Evolutionary conservation across 169 alveolate species (phyloP).

Genomic region (Cryptosporidium ryanae): DNA sequence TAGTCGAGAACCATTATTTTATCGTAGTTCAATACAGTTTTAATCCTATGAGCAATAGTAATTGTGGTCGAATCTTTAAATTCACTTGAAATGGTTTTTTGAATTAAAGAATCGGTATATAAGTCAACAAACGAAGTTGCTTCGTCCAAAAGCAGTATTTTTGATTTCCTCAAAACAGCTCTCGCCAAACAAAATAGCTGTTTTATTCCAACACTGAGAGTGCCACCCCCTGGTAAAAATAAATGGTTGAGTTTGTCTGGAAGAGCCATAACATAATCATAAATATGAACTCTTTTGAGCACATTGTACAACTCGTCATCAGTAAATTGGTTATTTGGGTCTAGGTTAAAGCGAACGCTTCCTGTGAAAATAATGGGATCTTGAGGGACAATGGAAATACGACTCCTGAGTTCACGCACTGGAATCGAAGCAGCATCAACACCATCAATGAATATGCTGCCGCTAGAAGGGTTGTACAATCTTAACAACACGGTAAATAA

Average conservation of each 20-base stretch:
- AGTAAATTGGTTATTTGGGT: slow-evolving; percentile 78
- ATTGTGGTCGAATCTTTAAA: slow-evolving; percentile 85
- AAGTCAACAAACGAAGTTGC: slow-evolving; percentile 87
- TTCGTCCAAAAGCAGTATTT: slow-evolving; percentile 87
- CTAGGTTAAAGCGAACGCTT: slow-evolving; percentile 82
- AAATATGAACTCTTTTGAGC: slow-evolving; percentile 51
- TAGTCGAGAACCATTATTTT: slow-evolving; percentile 82
- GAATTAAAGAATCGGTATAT: slow-evolving; percentile 82
- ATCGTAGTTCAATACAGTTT: slow-evolving; percentile 87
- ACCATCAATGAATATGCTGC: slow-evolving; percentile 85
- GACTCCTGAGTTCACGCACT: slow-evolving; percentile 25
- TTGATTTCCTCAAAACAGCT: slow-evolving; percentile 84
- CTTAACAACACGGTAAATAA: slow-evolving; percentile 79
- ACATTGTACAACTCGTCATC: slow-evolving; percentile 75
- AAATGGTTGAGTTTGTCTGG: slow-evolving; percentile 74
- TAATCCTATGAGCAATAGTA: slow-evolving; percentile 89
- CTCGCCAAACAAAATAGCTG: slow-evolving; percentile 88
- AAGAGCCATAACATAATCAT: neutral
- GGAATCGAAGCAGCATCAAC: slow-evolving; percentile 74
- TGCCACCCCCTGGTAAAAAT: slow-evolving; percentile 82
- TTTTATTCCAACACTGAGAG: slow-evolving; percentile 87
- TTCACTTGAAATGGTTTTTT: slow-evolving; percentile 79
- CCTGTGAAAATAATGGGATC: slow-evolving; percentile 84
- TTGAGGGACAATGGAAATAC: slow-evolving; percentile 75
- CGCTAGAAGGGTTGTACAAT: slow-evolving; percentile 83